Percentiles rank a stretch among this genome's conserved stretches.
Evolutionary conservation across 1,139 yeast genomes (phyloP).

Genomic region (Lodderomyces orthopsilosis): DNA sequence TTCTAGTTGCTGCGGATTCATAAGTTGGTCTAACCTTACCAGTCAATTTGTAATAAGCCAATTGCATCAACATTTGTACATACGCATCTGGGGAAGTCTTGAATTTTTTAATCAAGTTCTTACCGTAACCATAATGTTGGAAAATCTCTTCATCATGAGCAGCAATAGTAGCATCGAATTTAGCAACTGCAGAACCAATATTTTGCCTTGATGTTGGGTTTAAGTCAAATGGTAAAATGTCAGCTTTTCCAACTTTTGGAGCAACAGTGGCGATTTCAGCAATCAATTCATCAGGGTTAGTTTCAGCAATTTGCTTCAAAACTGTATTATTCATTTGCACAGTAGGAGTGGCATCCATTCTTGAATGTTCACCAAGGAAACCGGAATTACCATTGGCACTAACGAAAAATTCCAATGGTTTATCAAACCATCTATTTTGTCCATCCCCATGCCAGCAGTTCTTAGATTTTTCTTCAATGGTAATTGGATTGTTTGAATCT

Average conservation of each 20-base stretch:
- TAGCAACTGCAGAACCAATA: conserved; percentile 54
- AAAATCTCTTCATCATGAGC: conserved; percentile 62
- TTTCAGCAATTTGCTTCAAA: conserved; percentile 53
- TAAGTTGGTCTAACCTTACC: conserved; percentile 88
- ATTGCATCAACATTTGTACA: conserved; percentile 72
- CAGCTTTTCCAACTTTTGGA: conserved; percentile 23
- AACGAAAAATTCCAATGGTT: conserved; percentile 84
- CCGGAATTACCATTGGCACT: conserved; percentile 86
- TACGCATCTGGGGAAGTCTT: conserved; percentile 77
- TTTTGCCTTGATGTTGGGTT: conserved; percentile 50
- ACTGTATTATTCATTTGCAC: conserved; percentile 81
- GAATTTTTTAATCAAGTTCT: conserved; percentile 63
- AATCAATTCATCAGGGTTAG: conserved; percentile 33
- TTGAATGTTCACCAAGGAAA: conserved; percentile 93
- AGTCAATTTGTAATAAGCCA: conserved; percentile 75
- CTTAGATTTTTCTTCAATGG: conserved; percentile 82
- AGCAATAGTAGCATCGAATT: conserved; percentile 51
- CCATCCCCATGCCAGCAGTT: conserved; percentile 97
- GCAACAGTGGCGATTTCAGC: conserved; percentile 25
- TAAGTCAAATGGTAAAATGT: conserved; percentile 41
- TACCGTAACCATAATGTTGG: conserved; percentile 73
- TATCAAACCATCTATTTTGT: conserved; percentile 85
- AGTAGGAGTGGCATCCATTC: conserved; percentile 98
- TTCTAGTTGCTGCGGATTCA: conserved; percentile 94
- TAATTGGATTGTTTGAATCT: conserved; percentile 70